Evolutionary conservation across 148 eudicot genomes (phyloP), one percentile per base, ranked within the genome.

Genomic region (Drosera capensis): DNA sequence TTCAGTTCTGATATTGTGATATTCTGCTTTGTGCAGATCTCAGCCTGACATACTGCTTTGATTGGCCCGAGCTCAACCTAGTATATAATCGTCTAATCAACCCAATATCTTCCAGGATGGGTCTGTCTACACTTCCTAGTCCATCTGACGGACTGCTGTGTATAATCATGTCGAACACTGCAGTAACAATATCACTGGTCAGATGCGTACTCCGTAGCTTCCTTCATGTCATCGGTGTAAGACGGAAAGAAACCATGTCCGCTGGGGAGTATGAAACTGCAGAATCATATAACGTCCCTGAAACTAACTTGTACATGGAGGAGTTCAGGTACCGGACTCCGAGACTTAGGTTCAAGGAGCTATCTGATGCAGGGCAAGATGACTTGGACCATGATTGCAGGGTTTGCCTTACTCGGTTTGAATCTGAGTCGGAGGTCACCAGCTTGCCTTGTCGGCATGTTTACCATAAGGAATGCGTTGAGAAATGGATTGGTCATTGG

Each of bases 101-200:
- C n/a, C 6, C 14, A 4, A 11, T 34, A 13, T 5, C 14, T 34
- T 13, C 9, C 13, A 44, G 7, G 20, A 76, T 76, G 82, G 82
- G 75, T 35, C 68, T 76, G 19, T 64, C 82, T 5, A 54, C 66
- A 8, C 67, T 63, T 47, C 67, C 78, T 20, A 65, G 61, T 37
- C 45, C 78, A 8, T 77, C 71, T 11, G 78, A 65, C 6, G 82
- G 82, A 23, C 55, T 76, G 14, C 60, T 76, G 7, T 66, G 74
- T 8, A 44, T 68, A 16, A 68, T 72, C 43, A 52, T 76, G 23
- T 69, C 70, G 1, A 63, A 65, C 70, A 62, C 78, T 0, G 74
- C 56, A 9, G 59, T 62, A 11, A 66, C 75, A 20, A 57, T 72
- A 49, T 61, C 65, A 13, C 55, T 60, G 15, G 23, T 76, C 45